Evolutionary conservation across 345 rosid genomes (phyloP).

Genomic region (Eucalyptus tenuipes): DNA sequence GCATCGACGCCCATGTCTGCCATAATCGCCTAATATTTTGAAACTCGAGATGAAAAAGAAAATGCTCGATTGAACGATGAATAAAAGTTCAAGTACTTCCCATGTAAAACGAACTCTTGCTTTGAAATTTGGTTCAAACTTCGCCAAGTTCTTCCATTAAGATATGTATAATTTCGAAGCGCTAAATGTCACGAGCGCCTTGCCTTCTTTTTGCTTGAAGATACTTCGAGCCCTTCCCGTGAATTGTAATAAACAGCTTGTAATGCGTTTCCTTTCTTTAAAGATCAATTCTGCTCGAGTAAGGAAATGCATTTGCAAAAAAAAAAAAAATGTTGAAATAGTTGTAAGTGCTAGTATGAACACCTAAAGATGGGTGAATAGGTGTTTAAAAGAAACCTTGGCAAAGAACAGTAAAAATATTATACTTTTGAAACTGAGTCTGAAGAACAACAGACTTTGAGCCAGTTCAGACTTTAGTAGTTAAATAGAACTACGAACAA

Average conservation of each 20-base stretch:
- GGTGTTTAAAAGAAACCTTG: no score
- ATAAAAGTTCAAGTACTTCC: not conserved
- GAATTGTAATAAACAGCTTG: not conserved
- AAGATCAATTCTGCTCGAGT: not conserved
- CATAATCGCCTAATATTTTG: not conserved
- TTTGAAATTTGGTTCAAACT: no score
- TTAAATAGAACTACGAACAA: no score
- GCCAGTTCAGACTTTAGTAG: no score
- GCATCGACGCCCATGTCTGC: not conserved
- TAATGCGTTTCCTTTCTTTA: not conserved
- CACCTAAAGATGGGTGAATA: no score
- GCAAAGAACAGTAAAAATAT: no score
- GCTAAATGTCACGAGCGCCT: not conserved
- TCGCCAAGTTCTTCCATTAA: not conserved
- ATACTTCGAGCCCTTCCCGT: not conserved
- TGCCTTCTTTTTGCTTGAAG: not conserved
- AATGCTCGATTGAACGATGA: not conserved
- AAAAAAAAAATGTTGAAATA: no score
- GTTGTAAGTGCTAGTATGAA: no score
- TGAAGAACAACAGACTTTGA: no score
- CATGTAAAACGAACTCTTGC: not conserved
- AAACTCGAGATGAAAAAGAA: not conserved
- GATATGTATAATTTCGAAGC: not conserved
- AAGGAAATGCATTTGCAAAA: fast-evolving
- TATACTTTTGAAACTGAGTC: no score